Conservation (phyloP, 1,139 yeast genomes). For the Meyerozyma elateridarum region DNA sequence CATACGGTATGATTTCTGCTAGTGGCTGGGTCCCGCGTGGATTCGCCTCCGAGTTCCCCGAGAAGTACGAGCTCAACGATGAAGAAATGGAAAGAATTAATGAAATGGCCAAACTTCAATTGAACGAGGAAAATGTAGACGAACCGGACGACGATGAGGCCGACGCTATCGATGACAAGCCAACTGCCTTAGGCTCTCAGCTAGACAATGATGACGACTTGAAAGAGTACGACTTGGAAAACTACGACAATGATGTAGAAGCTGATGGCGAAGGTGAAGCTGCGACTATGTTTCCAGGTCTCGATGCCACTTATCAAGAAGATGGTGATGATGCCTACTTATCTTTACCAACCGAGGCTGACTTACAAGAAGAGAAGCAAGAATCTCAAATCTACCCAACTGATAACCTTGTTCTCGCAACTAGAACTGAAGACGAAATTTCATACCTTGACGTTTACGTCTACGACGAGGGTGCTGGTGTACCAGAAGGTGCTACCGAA, state of each 20-base stretch:
- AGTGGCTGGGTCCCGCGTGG: conserved; percentile 97
- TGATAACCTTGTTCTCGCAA: conserved; percentile 83
- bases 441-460: conserved; percentile 90
- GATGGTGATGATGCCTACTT: conserved; percentile 67
- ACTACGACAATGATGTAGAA: conserved; percentile 66
- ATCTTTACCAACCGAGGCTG: conserved; percentile 65
- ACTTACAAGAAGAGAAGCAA: conserved; percentile 63
- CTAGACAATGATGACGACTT: conserved; percentile 73
- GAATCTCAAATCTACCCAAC: conserved; percentile 87
- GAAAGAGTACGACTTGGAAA: conserved; percentile 81
- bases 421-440: conserved; percentile 94
- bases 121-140: conserved; percentile 54
- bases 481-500: conserved; percentile 54
- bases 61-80: conserved; percentile 80
- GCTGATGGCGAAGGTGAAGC: conserved; percentile 45
- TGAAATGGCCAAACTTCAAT: conserved; percentile 76
- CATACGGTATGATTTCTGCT: conserved; percentile 70
- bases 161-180: conserved; percentile 8
- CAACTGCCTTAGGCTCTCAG: conserved; percentile 39
- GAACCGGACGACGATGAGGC: conserved; percentile 18
- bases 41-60: conserved; percentile 88
- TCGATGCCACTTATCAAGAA: conserved; percentile 47
- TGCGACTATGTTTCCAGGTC: conserved; percentile 68
- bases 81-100: conserved; percentile 90
- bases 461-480: conserved; percentile 91